These are phyloP conservation scores for Aspergillus sparsus DNA, from an alignment of 495 filamentous ascomycete genomes.

Conservation along the genomic window DNA sequence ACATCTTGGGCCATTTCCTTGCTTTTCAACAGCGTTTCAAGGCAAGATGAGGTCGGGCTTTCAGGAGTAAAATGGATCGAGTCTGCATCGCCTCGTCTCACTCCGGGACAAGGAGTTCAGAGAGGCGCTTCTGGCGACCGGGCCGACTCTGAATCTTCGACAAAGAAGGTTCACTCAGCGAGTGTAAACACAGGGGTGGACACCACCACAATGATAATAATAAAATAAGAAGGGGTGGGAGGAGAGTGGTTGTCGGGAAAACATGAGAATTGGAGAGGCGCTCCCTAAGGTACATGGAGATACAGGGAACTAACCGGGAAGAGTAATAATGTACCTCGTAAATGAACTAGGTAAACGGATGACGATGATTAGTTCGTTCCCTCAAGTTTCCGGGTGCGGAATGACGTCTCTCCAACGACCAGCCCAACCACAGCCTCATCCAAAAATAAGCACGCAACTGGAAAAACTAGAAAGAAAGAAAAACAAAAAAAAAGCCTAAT, in stretches of 20 bases:
- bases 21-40: constrained; percentile 26
- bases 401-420: constrained; percentile 35
- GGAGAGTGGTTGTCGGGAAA: not conserved
- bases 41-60: constrained; percentile 27
- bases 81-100: constrained; percentile 32
- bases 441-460: not conserved
- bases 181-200: not conserved
- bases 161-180: constrained; percentile 1
- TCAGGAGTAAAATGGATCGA: constrained; percentile 28
- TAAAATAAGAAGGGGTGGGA: not conserved
- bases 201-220: not conserved
- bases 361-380: not conserved
- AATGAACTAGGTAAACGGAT: not conserved
- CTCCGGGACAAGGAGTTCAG: constrained; percentile 13
- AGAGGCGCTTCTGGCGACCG: constrained; percentile 11
- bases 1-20: constrained; percentile 41
- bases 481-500: not conserved
- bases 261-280: constrained; percentile 1
- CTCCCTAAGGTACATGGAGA: constrained; percentile 3
- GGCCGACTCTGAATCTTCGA: constrained; percentile 7
- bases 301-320: constrained; percentile 9
- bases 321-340: constrained; percentile 3
- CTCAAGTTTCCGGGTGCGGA: constrained; percentile 21
- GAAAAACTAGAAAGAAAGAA: not conserved
- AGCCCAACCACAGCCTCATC: constrained; percentile 3